Base-by-base conservation (phyloP, 2,329 filamentous ascomycete species). In the Hypoxylon rubiginosum region DNA sequence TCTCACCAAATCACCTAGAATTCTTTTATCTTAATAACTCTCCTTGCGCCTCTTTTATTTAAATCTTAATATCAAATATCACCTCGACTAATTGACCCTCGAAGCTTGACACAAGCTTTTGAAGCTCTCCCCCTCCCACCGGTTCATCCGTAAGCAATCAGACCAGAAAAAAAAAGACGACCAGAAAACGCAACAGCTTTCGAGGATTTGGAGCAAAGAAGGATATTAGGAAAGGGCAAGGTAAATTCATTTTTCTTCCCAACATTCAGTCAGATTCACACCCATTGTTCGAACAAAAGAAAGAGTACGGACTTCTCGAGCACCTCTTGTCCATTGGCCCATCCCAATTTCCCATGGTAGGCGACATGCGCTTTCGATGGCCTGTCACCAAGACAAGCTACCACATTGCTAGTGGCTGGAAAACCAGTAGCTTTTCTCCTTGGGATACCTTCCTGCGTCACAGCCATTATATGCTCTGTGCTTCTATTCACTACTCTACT, bases 11-110 rank as follows among this genome's bases (percentile, higher is more conserved):
- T 48, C 53, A 34, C 60, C 41, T 46, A 57, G 59, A 56, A 58
- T 57, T 45, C 21, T 32, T 58, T 59, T 58, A 54, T 54, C 26
- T 60, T 52, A 43, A 58, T 53, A 41, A 62, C 61, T 30, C 43
- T 64, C 65, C 45, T 67, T 70, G 49, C 17, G 13, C 26, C n/a
- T 26, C 58, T 53, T 64, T 56, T 54, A 43, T 43, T 21, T 43
- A 43, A 43, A 17, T 9, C 39, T 58, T 52, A 36, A 54, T 54
- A 57, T 43, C 46, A 24, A 24, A 24, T 24, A 24, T 24, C 21
- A 24, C 21, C 34, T 51, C 55, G 49, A 34, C 67, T 53, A 69
- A 62, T 67, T 53, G 64, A 65, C 54, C 46, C 45, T 51, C 50
- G 43, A 49, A 49, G 53, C 53, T 61, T 30, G 19, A 32, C 26